phyloP scores from a whole-genome alignment of 2,329 filamentous ascomycete species.

The Pseudogymnoascus sp. region DNA sequence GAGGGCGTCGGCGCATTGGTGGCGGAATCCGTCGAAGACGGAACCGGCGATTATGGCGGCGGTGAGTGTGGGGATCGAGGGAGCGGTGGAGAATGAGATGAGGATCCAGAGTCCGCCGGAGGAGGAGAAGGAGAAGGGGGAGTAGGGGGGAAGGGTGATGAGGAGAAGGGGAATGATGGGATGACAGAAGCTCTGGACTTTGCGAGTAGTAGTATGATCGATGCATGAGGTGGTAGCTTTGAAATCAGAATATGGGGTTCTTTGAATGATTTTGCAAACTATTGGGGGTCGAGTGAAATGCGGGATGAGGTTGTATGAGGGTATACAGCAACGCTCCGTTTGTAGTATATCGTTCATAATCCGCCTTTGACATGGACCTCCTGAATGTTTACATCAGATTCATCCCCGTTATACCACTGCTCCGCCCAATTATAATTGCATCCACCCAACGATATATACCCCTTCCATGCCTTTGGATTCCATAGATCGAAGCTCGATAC shows the following conservation, averaged over 20 bases:
- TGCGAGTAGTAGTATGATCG: neutral
- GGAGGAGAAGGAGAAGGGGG: neutral
- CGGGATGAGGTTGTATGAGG: neutral
- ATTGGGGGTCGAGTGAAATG: neutral
- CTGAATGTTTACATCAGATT: too few relatives aligned
- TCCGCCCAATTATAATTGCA: too few relatives aligned
- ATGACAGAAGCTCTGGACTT: neutral
- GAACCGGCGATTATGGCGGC: slow-evolving; percentile 17
- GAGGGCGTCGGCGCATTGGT: slow-evolving; percentile 37
- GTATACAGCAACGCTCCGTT: neutral
- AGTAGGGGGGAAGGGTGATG: neutral
- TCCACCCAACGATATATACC: too few relatives aligned
- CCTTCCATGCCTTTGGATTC: too few relatives aligned
- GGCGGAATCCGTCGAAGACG: slow-evolving; percentile 32
- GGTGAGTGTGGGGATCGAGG: neutral
- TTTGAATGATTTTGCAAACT: neutral
- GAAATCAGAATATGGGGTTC: neutral
- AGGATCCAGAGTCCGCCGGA: neutral
- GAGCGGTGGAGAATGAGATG: neutral
- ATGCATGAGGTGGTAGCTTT: neutral
- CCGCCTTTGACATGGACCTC: too few relatives aligned
- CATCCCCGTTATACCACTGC: too few relatives aligned
- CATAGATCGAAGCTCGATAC: too few relatives aligned
- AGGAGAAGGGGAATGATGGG: neutral
- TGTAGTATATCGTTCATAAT: too few relatives aligned